Base-by-base conservation (phyloP, 768 basidiomycete species). In the Lepiota brunneoincarnata region DNA sequence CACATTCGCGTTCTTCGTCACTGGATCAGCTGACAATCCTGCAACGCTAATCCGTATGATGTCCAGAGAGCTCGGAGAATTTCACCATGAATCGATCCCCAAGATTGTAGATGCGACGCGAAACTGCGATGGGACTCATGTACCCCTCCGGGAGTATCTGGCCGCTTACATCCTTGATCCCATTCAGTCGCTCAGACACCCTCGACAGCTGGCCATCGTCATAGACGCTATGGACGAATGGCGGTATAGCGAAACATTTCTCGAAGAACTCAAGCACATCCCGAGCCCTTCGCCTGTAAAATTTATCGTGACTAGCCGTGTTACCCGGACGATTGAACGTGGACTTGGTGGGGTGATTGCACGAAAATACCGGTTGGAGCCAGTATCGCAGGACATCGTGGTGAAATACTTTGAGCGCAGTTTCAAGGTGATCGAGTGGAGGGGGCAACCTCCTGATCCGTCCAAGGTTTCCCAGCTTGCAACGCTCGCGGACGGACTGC, bases 201-300 rank as follows among this genome's bases (percentile, higher is more conserved):
- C 42, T 11, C 24, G 40, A 14, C 35, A 42, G 15, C 35, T 57
- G 31, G 49, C 47, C 17, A 40, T 57, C 20, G n/a, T 57, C 15
- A 7, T 57, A 14, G 56, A 57, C 35, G 56, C 42, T 12, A 34
- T 57, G 17, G 56, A 57, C 36, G 56, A 57, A 52, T 57, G 50
- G 50, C 35, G 11, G 1, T n/a, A 44, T 21, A 17, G 42, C 4
- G 20, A 36, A 12, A 18, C n/a, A 10, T 45, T 57, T 21, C 50
- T 57, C 20, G 18, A 44, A 12, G 56, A 39, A 7, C 49, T 57
- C 15, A 6, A 21, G 6, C 28, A 45, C 18, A 15, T 57, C 14
- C 12, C 42, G n/a, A 31, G 21, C 0, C 41, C 49, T 4, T 23
- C 24, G 2, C 7, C 31, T 20, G 34, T 57, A 4, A 51, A 45